Percentiles rank a stretch among this genome's conserved stretches.
phyloP scores from a whole-genome alignment of 2,329 filamentous ascomycete genomes.

The Apiospora phragmitis region DNA sequence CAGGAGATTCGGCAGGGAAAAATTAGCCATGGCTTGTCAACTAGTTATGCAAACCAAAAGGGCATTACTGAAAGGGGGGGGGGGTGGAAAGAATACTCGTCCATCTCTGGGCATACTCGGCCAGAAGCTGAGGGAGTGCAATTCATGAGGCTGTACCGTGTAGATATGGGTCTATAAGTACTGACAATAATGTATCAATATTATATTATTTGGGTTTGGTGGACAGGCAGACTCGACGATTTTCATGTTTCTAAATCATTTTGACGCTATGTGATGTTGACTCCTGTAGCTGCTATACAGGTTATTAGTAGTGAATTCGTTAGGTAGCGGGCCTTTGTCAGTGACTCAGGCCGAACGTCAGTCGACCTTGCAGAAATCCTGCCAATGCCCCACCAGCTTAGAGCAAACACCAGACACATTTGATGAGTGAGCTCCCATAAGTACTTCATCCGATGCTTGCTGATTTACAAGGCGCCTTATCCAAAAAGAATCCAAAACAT shows the following conservation, averaged over 20 bases:
- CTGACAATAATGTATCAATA: slow-evolving; percentile 25
- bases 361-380: background rate
- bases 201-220: background rate
- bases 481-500: background rate
- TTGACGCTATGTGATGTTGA: background rate
- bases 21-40: background rate
- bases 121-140: background rate
- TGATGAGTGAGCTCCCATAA: background rate
- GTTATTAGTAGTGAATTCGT: background rate
- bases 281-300: background rate
- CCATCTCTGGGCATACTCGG: background rate
- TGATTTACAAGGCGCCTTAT: background rate
- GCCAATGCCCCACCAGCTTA: background rate
- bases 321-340: background rate
- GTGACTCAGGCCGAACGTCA: background rate
- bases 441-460: background rate
- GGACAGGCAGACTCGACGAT: background rate
- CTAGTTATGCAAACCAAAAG: background rate
- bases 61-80: background rate
- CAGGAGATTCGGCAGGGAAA: background rate
- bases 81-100: background rate
- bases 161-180: slow-evolving; percentile 19
- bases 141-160: slow-evolving; percentile 17
- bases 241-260: background rate
- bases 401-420: background rate